Conservation (phyloP, 2,329 filamentous ascomycete species). For the Trichophyton verrucosum region DNA sequence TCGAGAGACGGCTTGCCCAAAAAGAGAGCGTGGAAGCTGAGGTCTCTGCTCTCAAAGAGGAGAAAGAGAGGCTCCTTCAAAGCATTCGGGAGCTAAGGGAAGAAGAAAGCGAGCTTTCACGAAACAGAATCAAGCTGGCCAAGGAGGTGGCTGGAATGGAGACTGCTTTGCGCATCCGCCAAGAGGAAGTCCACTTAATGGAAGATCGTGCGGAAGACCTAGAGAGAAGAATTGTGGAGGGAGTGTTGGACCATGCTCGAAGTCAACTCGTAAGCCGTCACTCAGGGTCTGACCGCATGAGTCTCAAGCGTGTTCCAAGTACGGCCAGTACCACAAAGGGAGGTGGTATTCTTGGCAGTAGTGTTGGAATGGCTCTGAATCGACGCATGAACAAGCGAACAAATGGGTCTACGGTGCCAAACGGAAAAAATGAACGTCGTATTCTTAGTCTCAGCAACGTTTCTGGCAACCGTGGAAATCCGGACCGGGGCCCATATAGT, state of each 20-base stretch:
- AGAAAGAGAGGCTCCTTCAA: slow-evolving; percentile 50
- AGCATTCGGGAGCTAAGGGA: slow-evolving; percentile 39
- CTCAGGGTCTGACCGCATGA: slow-evolving; percentile 44
- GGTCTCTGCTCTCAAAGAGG: slow-evolving; percentile 39
- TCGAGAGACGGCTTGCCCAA: slow-evolving; percentile 61
- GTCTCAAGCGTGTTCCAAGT: slow-evolving; percentile 40
- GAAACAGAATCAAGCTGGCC: slow-evolving; percentile 66
- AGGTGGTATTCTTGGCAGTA: slow-evolving; percentile 28
- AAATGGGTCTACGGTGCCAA: slow-evolving; percentile 29
- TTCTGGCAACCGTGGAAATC: slow-evolving; percentile 49
- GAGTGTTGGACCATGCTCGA: slow-evolving; percentile 90
- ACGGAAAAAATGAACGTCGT: slow-evolving; percentile 45
- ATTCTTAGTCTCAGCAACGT: slow-evolving; percentile 90
- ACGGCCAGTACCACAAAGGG: slow-evolving; percentile 32
- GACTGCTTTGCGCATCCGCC: slow-evolving; percentile 74
- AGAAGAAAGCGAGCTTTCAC: slow-evolving; percentile 54
- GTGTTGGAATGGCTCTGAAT: slow-evolving; percentile 38
- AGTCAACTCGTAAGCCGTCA: slow-evolving; percentile 60
- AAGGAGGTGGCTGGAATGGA: slow-evolving; percentile 85
- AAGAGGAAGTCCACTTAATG: slow-evolving; percentile 85
- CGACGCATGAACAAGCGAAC: slow-evolving; percentile 38
- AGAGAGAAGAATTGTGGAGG: slow-evolving; percentile 85
- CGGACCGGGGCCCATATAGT: slow-evolving; percentile 22
- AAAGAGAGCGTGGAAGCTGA: slow-evolving; percentile 50
- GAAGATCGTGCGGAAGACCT: slow-evolving; percentile 76